Evolutionary conservation across 305 asterid species (phyloP).

Genomic region (Galium porrigens): DNA sequence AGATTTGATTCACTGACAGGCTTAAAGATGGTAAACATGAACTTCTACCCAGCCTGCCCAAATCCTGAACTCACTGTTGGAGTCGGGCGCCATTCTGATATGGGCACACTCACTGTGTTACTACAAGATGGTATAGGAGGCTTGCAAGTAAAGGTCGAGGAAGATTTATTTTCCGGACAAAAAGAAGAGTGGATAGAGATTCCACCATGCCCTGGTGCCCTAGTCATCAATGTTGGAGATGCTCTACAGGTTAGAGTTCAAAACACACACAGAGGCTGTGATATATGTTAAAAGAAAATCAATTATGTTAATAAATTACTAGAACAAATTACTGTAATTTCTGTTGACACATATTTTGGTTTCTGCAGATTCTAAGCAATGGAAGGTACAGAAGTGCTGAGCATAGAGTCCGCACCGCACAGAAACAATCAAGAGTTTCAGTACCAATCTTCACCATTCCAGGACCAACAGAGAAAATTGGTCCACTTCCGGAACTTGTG

Average conservation of each 20-base stretch:
- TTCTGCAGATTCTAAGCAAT: constrained; percentile 6
- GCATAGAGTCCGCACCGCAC: constrained; percentile 25
- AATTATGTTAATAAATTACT: not conserved
- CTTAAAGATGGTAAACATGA: constrained; percentile 28
- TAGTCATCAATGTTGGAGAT: constrained; percentile 29
- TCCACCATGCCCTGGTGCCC: constrained; percentile 26
- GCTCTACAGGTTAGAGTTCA: constrained; percentile 17
- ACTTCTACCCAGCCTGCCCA: constrained; percentile 27
- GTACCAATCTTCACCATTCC: constrained; percentile 22
- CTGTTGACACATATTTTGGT: not conserved
- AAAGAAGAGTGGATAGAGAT: constrained; percentile 25
- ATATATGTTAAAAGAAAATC: not conserved
- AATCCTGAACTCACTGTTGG: constrained; percentile 31
- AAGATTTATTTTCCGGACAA: constrained; percentile 1
- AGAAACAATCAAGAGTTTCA: constrained; percentile 21
- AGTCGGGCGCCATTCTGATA: constrained; percentile 24
- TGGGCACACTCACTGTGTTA: constrained; percentile 25
- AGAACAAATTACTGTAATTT: not conserved
- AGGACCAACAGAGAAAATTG: constrained; percentile 17
- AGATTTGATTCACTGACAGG: constrained; percentile 20
- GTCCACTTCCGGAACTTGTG: constrained; percentile 24
- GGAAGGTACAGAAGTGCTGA: constrained; percentile 31
- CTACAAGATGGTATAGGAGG: constrained; percentile 36
- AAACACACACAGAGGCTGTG: not conserved
- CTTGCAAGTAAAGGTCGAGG: constrained; percentile 25